phyloP scores from a whole-genome alignment of 2,329 filamentous ascomycete genomes.

The Exophiala oligosperma region DNA sequence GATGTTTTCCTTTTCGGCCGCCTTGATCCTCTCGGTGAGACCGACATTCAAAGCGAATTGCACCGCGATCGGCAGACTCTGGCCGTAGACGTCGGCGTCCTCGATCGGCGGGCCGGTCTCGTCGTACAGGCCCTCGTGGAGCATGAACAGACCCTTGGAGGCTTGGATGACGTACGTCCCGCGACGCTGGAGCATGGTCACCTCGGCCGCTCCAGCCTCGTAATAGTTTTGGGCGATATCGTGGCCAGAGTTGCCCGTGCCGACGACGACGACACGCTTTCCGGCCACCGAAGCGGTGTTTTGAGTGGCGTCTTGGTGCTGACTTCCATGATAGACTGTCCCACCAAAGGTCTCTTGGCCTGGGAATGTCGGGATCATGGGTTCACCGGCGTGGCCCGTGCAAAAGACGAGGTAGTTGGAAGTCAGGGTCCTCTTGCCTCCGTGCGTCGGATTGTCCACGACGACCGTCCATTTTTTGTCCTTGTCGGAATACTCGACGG shows the following conservation, averaged over 20 bases:
- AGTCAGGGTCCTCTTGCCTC: slow-evolving; percentile 31
- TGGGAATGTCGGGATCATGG: slow-evolving; percentile 40
- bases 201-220: slow-evolving; percentile 47
- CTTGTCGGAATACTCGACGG: slow-evolving; percentile 40
- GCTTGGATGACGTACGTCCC: slow-evolving; percentile 7
- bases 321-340: slow-evolving; percentile 33
- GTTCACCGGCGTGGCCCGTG: slow-evolving; percentile 47
- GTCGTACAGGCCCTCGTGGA: slow-evolving; percentile 57
- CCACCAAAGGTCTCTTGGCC: slow-evolving; percentile 46
- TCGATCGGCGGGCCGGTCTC: slow-evolving; percentile 44
- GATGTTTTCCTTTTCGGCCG: slow-evolving; percentile 45
- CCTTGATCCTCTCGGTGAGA: slow-evolving; percentile 39
- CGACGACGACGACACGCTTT: slow-evolving; percentile 48
- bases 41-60: slow-evolving; percentile 47
- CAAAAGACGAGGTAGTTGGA: slow-evolving; percentile 51
- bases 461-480: slow-evolving; percentile 41
- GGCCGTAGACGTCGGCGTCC: slow-evolving; percentile 51
- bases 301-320: slow-evolving; percentile 42
- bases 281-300: slow-evolving; percentile 37
- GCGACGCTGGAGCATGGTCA: slow-evolving; percentile 53
- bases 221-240: slow-evolving; percentile 45
- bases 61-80: slow-evolving; percentile 50
- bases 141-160: slow-evolving; percentile 30
- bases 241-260: slow-evolving; percentile 51
- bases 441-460: slow-evolving; percentile 14